phyloP scores from a whole-genome alignment of 495 filamentous ascomycete genomes.

The Neurospora discreta region DNA sequence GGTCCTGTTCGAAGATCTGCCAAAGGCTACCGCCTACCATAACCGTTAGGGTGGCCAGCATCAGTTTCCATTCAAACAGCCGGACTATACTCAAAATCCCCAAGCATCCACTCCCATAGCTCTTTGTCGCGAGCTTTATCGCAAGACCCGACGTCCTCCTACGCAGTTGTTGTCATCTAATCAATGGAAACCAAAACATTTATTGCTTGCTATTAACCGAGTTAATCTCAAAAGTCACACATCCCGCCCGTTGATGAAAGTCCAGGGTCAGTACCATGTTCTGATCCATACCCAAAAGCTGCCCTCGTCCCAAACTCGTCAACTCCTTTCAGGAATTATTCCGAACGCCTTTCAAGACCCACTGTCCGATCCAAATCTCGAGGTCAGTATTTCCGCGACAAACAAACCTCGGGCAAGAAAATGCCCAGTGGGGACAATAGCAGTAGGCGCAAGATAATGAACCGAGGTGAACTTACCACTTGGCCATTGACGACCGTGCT shows the following conservation, averaged over 20 bases:
- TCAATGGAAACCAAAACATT: not conserved
- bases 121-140: not conserved
- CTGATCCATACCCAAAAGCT: not conserved
- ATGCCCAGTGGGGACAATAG: not conserved
- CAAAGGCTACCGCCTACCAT: not conserved
- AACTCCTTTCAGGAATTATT: constrained; percentile 39
- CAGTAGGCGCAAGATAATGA: not conserved
- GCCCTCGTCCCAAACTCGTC: not conserved
- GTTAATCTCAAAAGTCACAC: not conserved
- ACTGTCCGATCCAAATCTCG: constrained; percentile 18
- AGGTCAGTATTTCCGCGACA: not conserved
- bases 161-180: not conserved
- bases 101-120: not conserved
- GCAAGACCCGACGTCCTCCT: not conserved
- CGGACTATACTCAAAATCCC: not conserved
- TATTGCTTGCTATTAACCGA: not conserved
- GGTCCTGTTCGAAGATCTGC: not conserved
- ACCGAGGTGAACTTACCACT: constrained; percentile 31
- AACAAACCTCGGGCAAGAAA: not conserved
- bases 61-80: not conserved
- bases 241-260: not conserved
- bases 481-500: constrained; percentile 76
- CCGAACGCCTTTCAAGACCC: constrained; percentile 57
- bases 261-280: not conserved
- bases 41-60: not conserved